Conservation (phyloP, 2,329 filamentous ascomycete species). For the Thelonectria discophora region DNA sequence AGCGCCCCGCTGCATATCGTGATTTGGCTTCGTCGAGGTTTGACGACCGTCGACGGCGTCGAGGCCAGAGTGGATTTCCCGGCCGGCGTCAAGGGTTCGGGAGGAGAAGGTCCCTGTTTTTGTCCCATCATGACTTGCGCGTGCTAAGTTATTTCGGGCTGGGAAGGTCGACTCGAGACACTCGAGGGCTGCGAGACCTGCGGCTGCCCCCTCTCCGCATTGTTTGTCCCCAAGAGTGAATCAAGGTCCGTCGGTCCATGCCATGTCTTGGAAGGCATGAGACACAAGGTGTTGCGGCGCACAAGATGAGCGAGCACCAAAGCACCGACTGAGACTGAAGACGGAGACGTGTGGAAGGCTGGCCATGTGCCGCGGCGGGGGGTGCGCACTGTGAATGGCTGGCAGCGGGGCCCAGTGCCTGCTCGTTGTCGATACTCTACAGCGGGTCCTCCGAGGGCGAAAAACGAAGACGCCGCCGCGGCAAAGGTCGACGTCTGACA, state of each 20-base stretch:
- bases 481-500: neutral
- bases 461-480: constrained; percentile 3
- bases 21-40: constrained; percentile 28
- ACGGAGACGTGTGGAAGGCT: neutral
- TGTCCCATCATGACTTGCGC: neutral
- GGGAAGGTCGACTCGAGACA: neutral
- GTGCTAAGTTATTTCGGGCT: neutral
- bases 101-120: constrained; percentile 34
- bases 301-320: neutral
- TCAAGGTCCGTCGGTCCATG: neutral
- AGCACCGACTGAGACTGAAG: neutral
- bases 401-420: neutral
- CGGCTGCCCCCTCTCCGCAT: neutral
- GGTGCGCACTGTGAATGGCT: constrained; percentile 10
- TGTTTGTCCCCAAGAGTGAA: neutral
- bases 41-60: constrained; percentile 11
- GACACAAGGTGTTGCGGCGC: neutral
- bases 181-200: neutral
- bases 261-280: neutral
- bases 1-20: constrained; percentile 39
- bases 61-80: constrained; percentile 30
- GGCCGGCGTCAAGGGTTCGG: constrained; percentile 32
- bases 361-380: neutral
- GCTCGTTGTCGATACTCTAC: neutral
- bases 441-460: neutral